phyloP scores from a whole-genome alignment of 371 early-diverging fungal genomes.

The Apophysomyces trapeziformis region DNA sequence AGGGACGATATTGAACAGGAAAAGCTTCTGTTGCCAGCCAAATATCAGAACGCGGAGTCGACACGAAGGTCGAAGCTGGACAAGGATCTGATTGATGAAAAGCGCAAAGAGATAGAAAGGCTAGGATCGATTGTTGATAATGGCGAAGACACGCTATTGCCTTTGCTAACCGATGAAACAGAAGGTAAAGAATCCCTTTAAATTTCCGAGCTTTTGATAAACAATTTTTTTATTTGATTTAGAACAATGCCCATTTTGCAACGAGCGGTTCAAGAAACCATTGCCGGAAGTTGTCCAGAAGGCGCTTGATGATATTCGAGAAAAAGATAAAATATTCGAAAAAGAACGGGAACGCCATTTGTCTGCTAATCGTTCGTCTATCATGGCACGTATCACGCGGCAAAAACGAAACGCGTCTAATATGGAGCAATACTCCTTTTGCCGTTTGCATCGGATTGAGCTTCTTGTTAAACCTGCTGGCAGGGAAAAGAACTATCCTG shows the following conservation, averaged over 20 bases:
- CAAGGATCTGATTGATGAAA: background rate
- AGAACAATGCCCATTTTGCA: background rate
- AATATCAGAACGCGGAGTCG: background rate
- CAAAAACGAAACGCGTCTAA: constrained; percentile 15
- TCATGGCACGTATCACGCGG: too few relatives aligned
- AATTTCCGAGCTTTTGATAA: too few relatives aligned
- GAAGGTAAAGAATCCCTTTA: background rate
- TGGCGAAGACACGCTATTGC: background rate
- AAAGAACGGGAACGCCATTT: background rate
- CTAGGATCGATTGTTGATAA: background rate
- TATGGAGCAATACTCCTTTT: constrained; percentile 38
- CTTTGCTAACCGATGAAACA: background rate
- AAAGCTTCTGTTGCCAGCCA: background rate
- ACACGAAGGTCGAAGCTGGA: background rate
- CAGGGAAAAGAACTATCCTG: constrained; percentile 37
- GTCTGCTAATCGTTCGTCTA: background rate
- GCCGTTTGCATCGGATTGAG: constrained; percentile 51
- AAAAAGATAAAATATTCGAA: background rate
- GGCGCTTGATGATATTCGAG: background rate
- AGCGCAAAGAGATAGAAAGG: background rate
- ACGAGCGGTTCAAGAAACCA: background rate
- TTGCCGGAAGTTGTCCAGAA: background rate
- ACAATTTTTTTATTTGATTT: background rate
- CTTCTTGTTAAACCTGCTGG: constrained; percentile 45
- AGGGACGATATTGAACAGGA: background rate